phyloP scores from a whole-genome alignment of 441 rosid genomes.

The Manihot esculenta region DNA sequence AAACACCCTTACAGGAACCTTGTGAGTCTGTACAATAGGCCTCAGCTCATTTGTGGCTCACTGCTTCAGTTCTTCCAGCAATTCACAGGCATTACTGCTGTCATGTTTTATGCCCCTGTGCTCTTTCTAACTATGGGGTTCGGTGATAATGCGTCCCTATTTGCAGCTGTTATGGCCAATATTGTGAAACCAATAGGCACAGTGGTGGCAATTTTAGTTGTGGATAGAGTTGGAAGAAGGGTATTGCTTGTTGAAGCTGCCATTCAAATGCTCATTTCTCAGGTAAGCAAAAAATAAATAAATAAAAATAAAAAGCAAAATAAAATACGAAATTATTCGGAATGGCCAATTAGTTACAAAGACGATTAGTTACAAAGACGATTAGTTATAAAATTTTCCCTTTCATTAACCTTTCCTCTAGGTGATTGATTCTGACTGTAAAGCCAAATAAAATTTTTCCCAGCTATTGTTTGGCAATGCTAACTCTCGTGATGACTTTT shows the following conservation, averaged over 20 bases:
- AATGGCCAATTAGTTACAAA: background rate
- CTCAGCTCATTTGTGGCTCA: slow-evolving; percentile 54
- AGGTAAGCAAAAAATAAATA: slow-evolving; percentile 47
- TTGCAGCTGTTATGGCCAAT: slow-evolving; percentile 61
- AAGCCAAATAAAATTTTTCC: background rate
- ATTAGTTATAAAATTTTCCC: background rate
- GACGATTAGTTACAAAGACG: background rate
- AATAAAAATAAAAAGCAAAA: too few relatives aligned
- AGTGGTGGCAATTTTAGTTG: slow-evolving; percentile 35
- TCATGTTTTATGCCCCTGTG: slow-evolving; percentile 80
- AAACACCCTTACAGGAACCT: slow-evolving; percentile 49
- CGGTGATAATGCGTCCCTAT: slow-evolving; percentile 47
- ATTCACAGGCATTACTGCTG: slow-evolving; percentile 68
- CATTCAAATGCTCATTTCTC: slow-evolving; percentile 43
- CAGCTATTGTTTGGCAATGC: background rate
- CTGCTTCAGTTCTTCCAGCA: slow-evolving; percentile 72
- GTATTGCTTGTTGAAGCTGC: slow-evolving; percentile 47
- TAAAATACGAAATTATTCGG: background rate
- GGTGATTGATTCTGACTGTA: background rate
- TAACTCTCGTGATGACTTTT: background rate
- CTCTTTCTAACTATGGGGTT: slow-evolving; percentile 77
- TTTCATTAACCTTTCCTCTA: background rate
- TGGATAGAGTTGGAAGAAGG: slow-evolving; percentile 58
- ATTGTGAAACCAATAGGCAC: slow-evolving; percentile 52
- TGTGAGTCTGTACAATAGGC: slow-evolving; percentile 36